These are phyloP conservation scores for Haplographium delicatum DNA, from an alignment of 495 filamentous ascomycete species.

Conservation along the genomic window DNA sequence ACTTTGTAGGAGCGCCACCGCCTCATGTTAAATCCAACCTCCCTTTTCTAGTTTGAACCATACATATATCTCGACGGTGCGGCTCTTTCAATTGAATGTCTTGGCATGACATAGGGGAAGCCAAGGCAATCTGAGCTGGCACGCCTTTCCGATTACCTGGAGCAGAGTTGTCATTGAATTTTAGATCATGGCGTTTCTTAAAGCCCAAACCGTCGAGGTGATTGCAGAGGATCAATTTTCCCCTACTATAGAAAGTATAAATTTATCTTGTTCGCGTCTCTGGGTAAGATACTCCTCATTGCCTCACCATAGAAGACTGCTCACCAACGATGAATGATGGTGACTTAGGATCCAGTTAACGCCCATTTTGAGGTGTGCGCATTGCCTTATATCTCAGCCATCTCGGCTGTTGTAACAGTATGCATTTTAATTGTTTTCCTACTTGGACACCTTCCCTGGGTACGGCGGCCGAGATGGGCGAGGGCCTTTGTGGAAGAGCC, in stretches of 20 bases:
- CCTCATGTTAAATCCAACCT: too few species aligned
- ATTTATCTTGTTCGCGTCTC: neutral
- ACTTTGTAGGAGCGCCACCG: too few species aligned
- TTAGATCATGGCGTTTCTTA: constrained; percentile 2
- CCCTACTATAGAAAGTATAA: too few species aligned
- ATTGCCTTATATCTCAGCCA: constrained; percentile 39
- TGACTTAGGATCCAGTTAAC: constrained; percentile 41
- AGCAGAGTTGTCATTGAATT: too few species aligned
- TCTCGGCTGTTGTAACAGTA: constrained; percentile 39
- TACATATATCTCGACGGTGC: too few species aligned
- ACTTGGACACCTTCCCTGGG: constrained; percentile 24
- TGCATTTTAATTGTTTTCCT: constrained; percentile 35
- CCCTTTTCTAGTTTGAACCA: too few species aligned
- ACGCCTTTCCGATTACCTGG: too few species aligned
- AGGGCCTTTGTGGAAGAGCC: constrained; percentile 43
- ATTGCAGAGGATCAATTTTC: too few species aligned
- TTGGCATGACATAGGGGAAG: too few species aligned
- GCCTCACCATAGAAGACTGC: neutral
- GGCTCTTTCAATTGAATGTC: too few species aligned
- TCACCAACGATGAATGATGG: neutral
- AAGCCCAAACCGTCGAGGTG: too few species aligned
- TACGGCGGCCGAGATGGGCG: constrained; percentile 45
- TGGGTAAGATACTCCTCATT: neutral
- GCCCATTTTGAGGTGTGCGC: constrained; percentile 45
- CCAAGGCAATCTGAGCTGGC: too few species aligned